Evolutionary conservation across 164 flowering plant genomes (phyloP), one percentile per base, ranked within the genome.

Genomic region (Protea cynaroides): DNA sequence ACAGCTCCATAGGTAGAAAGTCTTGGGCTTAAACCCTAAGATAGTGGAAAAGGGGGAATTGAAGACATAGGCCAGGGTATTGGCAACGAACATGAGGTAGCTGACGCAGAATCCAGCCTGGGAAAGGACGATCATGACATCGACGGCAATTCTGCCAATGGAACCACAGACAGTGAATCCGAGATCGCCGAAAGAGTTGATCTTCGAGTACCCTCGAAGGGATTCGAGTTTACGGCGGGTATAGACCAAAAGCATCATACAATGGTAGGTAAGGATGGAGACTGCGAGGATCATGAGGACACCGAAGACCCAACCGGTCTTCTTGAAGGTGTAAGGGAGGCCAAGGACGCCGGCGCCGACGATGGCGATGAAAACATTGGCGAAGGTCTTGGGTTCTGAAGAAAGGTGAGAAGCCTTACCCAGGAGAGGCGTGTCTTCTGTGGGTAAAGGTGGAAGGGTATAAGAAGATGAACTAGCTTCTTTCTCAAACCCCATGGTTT

Each of bases 301-400:
- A 19, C 93, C 81, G 25, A 75, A 59, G 56, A 81, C 34, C 91
- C 93, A 88, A 0, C 95, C 97, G 1, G 88, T 84, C 49, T 74
- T 74, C 85, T 75, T 84, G 78, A 88, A 88, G 61, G 87, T 78
- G 70, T 88, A 86, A 5, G 97, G 95, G 1, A 88, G 81, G 65
- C 97, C 93, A 9, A 88, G 83, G 7, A 89, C 96, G 8, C 98
- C 96, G 7, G 98, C 85, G 4, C 34, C 34, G 34, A 29, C 34
- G 4, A 29, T 29, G 34, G 34, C 34, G 34, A 29, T 29, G 34
- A 92, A 86, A 21, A 92, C 76, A 64, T 92, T 92, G 64, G 95
- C 97, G 70, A 88, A 85, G 47, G 97, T 86, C 71, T 88, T 90
- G 64, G 79, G 65, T n/a, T 65, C 69, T 1, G 92, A 85, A 0